These are phyloP conservation scores for Aspergillus caelatus DNA, from an alignment of 2,329 filamentous ascomycete species.

Conservation along the genomic window DNA sequence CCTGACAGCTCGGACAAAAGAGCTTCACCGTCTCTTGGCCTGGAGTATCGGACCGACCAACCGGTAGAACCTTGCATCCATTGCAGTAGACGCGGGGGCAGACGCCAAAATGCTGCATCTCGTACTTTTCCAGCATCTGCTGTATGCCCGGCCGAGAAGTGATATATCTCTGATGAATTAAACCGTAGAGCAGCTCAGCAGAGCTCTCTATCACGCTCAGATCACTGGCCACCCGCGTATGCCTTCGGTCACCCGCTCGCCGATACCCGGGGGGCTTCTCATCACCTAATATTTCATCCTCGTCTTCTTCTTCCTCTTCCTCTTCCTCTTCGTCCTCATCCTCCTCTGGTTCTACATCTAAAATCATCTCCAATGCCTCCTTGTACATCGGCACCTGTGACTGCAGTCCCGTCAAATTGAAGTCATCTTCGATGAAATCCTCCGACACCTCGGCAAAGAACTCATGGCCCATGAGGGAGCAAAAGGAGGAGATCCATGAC, in stretches of 20 bases:
- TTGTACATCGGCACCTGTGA: constrained; percentile 98
- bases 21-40: constrained; percentile 98
- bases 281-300: constrained; percentile 67
- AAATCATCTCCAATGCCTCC: constrained; percentile 97
- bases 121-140: constrained; percentile 99
- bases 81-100: constrained; percentile 96
- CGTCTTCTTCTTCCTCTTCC: constrained; percentile 69
- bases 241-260: constrained; percentile 68
- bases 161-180: constrained; percentile 98
- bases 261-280: constrained; percentile 49
- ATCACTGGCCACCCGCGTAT: constrained; percentile 86
- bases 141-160: constrained; percentile 95
- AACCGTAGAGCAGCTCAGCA: constrained; percentile 95
- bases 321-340: constrained; percentile 69
- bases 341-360: constrained; percentile 96
- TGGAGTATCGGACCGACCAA: constrained; percentile 90
- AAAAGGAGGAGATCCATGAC: constrained; percentile 98
- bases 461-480: constrained; percentile 91
- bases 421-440: constrained; percentile 99
- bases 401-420: constrained; percentile 95
- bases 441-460: constrained; percentile 99
- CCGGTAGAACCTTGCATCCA: constrained; percentile 84
- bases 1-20: constrained; percentile 94
- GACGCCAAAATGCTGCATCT: constrained; percentile 90
- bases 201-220: constrained; percentile 94